Base-by-base conservation (phyloP, 2,329 filamentous ascomycete genomes). In the Nigrograna mackinnonii region DNA sequence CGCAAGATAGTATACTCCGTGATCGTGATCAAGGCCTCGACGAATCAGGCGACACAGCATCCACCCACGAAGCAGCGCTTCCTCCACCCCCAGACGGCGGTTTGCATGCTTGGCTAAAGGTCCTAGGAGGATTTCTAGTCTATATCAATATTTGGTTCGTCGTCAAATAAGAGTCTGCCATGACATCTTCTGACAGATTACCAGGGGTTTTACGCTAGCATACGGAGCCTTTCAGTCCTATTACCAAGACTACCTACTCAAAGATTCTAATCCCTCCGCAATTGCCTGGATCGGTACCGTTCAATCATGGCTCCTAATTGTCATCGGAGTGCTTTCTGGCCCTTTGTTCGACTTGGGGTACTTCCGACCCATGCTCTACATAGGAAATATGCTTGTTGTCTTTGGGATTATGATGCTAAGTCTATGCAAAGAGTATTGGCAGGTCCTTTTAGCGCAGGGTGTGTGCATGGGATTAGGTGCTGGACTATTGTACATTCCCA, bases 401-500 rank as follows among this genome's bases (percentile, higher is more conserved):
- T 78, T 85, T 39, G 78, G 80, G 3, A 63, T 85, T 9, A 84
- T 86, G 79, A 83, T 84, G 80, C 70, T 80, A 1, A 79, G 74
- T 17, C 58, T 85, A 49, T 82, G 68, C 35, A 77, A 68, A 3
- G 51, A 75, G 38, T 80, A 79, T 50, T 80, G 78, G 58, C 78
- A 80, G 43, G 73, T 79, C 39, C 64, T 80, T 31, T 71, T 82
- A 3, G 68, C 76, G 0, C 79, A 83, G 49, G 76, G 75, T 2
- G 63, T 82, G 4, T 80, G 77, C 56, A 77, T 69, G 64, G 66
- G 66, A 0, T 26, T 65, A 3, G 66, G 66, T 1, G 65, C 66
- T 0, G 66, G 66, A 0, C 39, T 69, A 22, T 35, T 69, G 4
- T 69, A 68, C 33, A 63, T 69, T 5, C 66, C 66, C 1, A 67